Percentiles rank a stretch among this genome's conserved stretches.
Conservation (phyloP, 2,329 filamentous ascomycete species). For the Corniculantispora saksenae region DNA sequence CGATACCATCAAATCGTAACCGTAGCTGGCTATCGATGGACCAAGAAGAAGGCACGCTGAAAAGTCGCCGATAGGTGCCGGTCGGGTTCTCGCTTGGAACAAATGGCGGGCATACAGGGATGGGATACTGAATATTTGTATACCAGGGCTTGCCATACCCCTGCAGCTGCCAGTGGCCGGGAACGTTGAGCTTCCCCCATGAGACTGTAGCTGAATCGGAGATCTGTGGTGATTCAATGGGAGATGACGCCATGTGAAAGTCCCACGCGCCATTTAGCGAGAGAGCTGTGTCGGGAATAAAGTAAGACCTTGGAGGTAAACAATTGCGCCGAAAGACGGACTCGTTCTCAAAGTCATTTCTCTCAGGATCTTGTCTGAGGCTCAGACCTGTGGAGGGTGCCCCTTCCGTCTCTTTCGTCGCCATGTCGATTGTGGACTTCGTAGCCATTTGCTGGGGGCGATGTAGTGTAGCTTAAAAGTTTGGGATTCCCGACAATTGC, state of each 20-base stretch:
- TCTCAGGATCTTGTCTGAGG: neutral
- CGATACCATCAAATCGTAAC: constrained; percentile 70
- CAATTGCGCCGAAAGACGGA: constrained; percentile 55
- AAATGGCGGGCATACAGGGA: constrained; percentile 64
- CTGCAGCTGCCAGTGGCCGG: constrained; percentile 70
- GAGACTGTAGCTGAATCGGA: constrained; percentile 24
- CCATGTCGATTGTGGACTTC: neutral
- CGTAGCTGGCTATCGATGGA: constrained; percentile 51
- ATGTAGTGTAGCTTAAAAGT: neutral
- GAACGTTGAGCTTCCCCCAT: constrained; percentile 55
- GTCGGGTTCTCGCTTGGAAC: constrained; percentile 65
- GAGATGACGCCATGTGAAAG: constrained; percentile 52
- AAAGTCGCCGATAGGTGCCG: constrained; percentile 60
- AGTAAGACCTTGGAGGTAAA: constrained; percentile 53
- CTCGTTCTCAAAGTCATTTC: constrained; percentile 49
- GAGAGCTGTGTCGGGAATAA: constrained; percentile 51
- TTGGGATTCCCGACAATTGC: neutral
- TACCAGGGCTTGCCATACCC: constrained; percentile 68
- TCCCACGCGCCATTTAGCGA: constrained; percentile 59
- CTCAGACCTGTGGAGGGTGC: neutral
- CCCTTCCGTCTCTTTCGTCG: neutral
- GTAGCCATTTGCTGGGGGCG: neutral
- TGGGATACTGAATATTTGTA: constrained; percentile 67
- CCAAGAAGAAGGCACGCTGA: constrained; percentile 53
- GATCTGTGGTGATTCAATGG: constrained; percentile 47